phyloP scores from a whole-genome alignment of 1,284 basidiomycete genomes.

The Ganoderma resinaceum region DNA sequence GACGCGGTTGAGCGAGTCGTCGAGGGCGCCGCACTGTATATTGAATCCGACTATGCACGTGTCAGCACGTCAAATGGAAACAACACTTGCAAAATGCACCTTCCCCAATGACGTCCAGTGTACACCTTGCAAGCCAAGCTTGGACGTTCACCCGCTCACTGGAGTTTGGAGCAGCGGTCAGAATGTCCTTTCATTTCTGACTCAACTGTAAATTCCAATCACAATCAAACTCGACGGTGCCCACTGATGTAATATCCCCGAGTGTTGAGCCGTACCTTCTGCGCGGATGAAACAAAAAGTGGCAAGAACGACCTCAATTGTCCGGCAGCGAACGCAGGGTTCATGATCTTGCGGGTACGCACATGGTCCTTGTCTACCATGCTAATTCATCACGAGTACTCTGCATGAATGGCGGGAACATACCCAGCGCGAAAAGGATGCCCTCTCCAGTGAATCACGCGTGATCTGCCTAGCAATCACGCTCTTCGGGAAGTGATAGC shows the following conservation, averaged over 20 bases:
- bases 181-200: constrained; percentile 34
- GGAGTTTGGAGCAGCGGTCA: constrained; percentile 7
- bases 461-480: constrained; percentile 35
- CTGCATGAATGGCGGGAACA: background rate
- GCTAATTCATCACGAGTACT: background rate
- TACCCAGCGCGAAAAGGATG: constrained; percentile 45
- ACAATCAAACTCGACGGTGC: constrained; percentile 37
- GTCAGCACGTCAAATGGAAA: background rate
- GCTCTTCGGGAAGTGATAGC: constrained; percentile 41
- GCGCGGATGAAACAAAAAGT: constrained; percentile 51
- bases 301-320: constrained; percentile 56
- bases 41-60: constrained; percentile 37
- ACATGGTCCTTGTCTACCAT: constrained; percentile 47
- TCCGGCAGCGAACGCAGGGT: constrained; percentile 49
- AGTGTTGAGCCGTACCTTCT: constrained; percentile 45
- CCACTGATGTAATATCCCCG: background rate
- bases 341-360: constrained; percentile 49
- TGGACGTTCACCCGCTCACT: constrained; percentile 43
- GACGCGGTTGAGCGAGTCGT: constrained; percentile 38
- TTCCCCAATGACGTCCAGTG: constrained; percentile 56
- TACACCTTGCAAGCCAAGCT: constrained; percentile 49
- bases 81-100: constrained; percentile 18
- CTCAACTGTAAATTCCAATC: constrained; percentile 18
- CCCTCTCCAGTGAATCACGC: constrained; percentile 40
- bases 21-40: constrained; percentile 34